A percentile compares a stretch with the other conserved stretches of the same genome.
Evolutionary conservation across 352 stramenopile genomes (phyloP).

Genomic region (Pythium plurisporium): DNA sequence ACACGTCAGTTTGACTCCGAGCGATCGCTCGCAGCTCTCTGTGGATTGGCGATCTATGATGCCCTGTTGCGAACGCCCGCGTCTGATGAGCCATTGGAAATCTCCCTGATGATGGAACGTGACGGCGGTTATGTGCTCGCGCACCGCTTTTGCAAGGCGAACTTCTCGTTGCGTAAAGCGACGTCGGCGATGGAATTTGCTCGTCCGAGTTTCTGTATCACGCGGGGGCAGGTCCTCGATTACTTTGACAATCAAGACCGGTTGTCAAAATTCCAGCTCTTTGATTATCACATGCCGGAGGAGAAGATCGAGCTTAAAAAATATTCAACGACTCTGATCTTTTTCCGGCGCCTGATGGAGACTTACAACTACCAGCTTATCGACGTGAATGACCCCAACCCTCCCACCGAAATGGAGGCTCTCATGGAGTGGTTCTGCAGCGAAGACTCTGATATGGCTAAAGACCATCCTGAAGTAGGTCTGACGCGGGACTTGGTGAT

Average conservation of each 20-base stretch:
- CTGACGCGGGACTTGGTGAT: slow-evolving; percentile 78
- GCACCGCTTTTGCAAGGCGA: slow-evolving; percentile 83
- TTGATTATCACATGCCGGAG: slow-evolving; percentile 87
- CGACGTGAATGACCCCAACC: slow-evolving; percentile 67
- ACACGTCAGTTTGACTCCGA: slow-evolving; percentile 86
- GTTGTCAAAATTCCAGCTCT: slow-evolving; percentile 60
- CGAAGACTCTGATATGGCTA: slow-evolving; percentile 68
- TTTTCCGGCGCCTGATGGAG: slow-evolving; percentile 85
- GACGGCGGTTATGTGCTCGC: slow-evolving; percentile 77
- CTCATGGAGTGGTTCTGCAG: slow-evolving; percentile 89
- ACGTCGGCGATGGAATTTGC: slow-evolving; percentile 83
- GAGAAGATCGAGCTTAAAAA: slow-evolving; percentile 88
- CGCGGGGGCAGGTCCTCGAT: slow-evolving; percentile 65
- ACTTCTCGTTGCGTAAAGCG: slow-evolving; percentile 70
- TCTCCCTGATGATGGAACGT: slow-evolving; percentile 78
- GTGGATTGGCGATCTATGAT: slow-evolving; percentile 78
- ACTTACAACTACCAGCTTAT: slow-evolving; percentile 82
- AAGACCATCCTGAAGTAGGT: slow-evolving; percentile 76
- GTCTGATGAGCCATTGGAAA: slow-evolving; percentile 63
- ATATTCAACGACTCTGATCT: slow-evolving; percentile 85
- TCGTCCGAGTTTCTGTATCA: slow-evolving; percentile 66
- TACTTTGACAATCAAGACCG: slow-evolving; percentile 75
- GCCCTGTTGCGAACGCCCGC: slow-evolving; percentile 76
- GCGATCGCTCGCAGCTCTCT: slow-evolving; percentile 71
- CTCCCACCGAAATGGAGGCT: slow-evolving; percentile 87